These are phyloP conservation scores for Ophioceras dolichostomum DNA, from an alignment of 2,329 filamentous ascomycete species.

Conservation along the genomic window DNA sequence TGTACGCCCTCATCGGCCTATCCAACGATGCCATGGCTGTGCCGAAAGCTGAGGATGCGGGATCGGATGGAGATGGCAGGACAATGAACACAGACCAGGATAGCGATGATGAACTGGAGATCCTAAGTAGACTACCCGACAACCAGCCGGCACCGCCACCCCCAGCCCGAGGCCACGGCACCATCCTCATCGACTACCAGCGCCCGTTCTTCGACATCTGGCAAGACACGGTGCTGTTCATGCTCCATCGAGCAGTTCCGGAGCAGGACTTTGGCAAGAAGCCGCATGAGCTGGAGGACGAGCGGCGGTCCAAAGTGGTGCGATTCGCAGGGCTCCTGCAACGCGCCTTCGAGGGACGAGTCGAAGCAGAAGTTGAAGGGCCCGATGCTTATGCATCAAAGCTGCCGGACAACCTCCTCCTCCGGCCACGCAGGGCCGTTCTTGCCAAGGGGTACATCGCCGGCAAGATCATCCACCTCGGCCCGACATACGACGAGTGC, in stretches of 20 bases:
- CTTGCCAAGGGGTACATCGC: slow-evolving; percentile 6
- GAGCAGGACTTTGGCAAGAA: background rate
- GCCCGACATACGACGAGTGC: slow-evolving; percentile 4
- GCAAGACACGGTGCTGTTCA: slow-evolving; percentile 5
- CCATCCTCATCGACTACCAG: slow-evolving; percentile 4
- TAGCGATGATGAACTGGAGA: no score
- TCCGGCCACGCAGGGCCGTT: background rate
- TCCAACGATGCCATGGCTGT: slow-evolving; percentile 6
- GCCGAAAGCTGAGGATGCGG: background rate
- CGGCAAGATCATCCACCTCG: slow-evolving; percentile 5
- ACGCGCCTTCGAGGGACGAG: slow-evolving; percentile 4
- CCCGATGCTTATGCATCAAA: background rate
- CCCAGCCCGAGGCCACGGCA: slow-evolving; percentile 1
- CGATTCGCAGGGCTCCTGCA: slow-evolving; percentile 8
- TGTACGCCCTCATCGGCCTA: slow-evolving; percentile 7
- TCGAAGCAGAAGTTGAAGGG: slow-evolving; percentile 3
- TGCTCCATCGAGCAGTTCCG: slow-evolving; percentile 3
- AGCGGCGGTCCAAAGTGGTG: slow-evolving; percentile 5
- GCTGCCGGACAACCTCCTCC: background rate
- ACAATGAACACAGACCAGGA: no score
- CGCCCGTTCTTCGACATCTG: slow-evolving; percentile 8
- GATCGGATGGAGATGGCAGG: background rate
- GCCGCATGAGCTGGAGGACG: slow-evolving; percentile 1
- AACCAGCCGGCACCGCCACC: no score
- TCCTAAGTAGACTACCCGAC: no score